Evolutionary conservation across 768 basidiomycete genomes (phyloP).

Genomic region (Amanita polypyramis): DNA sequence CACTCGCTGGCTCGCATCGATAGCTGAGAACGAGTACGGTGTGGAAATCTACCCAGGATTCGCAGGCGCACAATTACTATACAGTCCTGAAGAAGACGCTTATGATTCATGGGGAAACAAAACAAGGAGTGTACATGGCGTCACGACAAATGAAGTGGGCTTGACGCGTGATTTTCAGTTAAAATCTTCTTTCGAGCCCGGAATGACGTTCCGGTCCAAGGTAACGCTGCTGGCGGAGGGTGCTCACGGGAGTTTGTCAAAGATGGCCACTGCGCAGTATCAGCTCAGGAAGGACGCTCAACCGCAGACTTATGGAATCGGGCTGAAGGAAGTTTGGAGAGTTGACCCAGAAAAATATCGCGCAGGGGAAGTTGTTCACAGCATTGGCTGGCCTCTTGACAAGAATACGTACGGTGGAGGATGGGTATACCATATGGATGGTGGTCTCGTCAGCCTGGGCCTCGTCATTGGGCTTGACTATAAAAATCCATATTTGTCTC

Average conservation of each 20-base stretch:
- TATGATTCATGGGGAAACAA: conserved; percentile 26
- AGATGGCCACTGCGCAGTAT: conserved; percentile 68
- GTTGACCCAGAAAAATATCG: conserved; percentile 53
- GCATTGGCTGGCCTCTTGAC: conserved; percentile 89
- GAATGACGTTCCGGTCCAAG: conserved; percentile 91
- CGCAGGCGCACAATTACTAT: conserved; percentile 78
- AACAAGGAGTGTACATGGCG: conserved; percentile 57
- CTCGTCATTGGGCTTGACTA: conserved; percentile 93
- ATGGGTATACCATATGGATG: conserved; percentile 94
- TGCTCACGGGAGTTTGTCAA: conserved; percentile 85
- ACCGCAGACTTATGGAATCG: conserved; percentile 93
- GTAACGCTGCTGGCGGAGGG: conserved; percentile 92
- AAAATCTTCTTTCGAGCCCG: conserved; percentile 89
- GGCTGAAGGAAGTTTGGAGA: conserved; percentile 96
- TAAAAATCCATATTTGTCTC: conserved; percentile 84
- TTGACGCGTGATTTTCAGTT: conserved; percentile 63
- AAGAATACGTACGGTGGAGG: conserved; percentile 83
- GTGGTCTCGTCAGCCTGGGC: conserved; percentile 81
- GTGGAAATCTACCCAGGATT: conserved; percentile 98
- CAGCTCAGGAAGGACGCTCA: conserved; percentile 58
- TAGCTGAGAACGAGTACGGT: conserved; percentile 72
- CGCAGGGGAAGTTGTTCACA: conserved; percentile 83
- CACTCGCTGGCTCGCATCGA: conserved; percentile 77
- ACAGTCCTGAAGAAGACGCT: conserved; percentile 41
- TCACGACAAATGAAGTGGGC: conserved; percentile 91